Evolutionary conservation across 179 eudicot genomes (phyloP), one percentile per base, ranked within the genome.

Genomic region (Heliamphora pulchella): DNA sequence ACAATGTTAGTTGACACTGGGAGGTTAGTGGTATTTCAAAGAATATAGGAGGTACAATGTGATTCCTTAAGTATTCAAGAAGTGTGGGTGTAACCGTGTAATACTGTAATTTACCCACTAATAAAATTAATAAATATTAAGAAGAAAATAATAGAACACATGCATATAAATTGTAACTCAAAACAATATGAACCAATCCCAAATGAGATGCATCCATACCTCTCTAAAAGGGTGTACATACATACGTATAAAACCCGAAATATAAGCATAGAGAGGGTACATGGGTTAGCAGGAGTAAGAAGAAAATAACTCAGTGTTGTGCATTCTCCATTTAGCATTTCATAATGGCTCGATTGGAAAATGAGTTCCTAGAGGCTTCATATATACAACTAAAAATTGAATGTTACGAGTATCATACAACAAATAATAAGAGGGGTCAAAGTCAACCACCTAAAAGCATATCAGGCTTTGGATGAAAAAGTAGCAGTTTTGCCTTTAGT

Each of bases 381-480:
- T 10, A 55, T 55, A 55, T 55, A 15, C 0, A 10, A 17, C 8
- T 15, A 47, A 48, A 64, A 71, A 69, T 15, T 46, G 48, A 69
- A 10, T 5, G 4, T 5, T 76, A 39, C 8, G 4, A 59, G 14
- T n/a, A 17, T 41, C 66, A 55, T 58, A 43, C 2, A 7, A 79
- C 48, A 8, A 2, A 48, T 22, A 17, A 61, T 5, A 48, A 47
- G 64, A 22, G 75, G 46, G 53, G 9, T 61, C 3, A 11, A 20
- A 44, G 31, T 41, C 79, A 22, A 22, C 67, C 87, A 93, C 98
- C 98, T 85, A 96, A 74, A 81, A 85, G 83, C 87, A 92, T 90
- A 73, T 90, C 84, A 7, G 94, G 96, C 88, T 89, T 93, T 5
- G 99, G 99, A 87, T 86, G 64, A 61, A 93, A 96, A 53, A 96